Evolutionary conservation across 805 yeast genomes (phyloP), one percentile per base, ranked within the genome.

Genomic region (Babjeviella inositovora): DNA sequence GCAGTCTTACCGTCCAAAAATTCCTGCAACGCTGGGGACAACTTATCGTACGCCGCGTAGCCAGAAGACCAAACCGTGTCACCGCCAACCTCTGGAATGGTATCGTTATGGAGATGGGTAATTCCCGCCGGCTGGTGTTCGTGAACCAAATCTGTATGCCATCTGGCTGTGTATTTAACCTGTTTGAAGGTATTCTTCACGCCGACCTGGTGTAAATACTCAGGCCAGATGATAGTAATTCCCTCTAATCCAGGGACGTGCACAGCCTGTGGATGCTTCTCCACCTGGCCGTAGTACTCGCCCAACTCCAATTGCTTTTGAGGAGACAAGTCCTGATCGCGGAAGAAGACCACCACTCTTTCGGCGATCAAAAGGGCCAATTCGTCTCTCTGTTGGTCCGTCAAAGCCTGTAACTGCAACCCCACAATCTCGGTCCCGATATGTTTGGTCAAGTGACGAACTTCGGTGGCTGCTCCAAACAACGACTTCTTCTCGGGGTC

Each of bases 31-130:
- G 58, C 59, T 12, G 63, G 64, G 3, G 70, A 62, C 26, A 66
- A 47, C 41, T 60, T 60, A 33, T 66, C 72, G 38, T 58, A 66
- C 18, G 70, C 67, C 23, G 56, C 71, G 32, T 63, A 64, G n/a
- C 71, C 70, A 19, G 67, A 57, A 4, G 62, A 39, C 68, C 69
- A 65, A n/a, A 49, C 31, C 9, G 72, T 66, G 37, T 66, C 72
- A 28, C 72, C 72, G 23, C 72, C 72, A 15, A 53, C 54, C 2
- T 32, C 33, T 14, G 66, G 67, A 35, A 61, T 48, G 11, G 64
- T 48, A 33, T 65, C 67, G 35, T 58, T 49, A 32, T 64, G 65
- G 33, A 70, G 47, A 30, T 57, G 62, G 4, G 75, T 65, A 32
- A 58, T 47, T 13, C 67, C 70, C 3, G 74, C 62, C 5, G 74